Conservation (phyloP, 2,329 filamentous ascomycete genomes). For the Claviceps pazoutovae region DNA sequence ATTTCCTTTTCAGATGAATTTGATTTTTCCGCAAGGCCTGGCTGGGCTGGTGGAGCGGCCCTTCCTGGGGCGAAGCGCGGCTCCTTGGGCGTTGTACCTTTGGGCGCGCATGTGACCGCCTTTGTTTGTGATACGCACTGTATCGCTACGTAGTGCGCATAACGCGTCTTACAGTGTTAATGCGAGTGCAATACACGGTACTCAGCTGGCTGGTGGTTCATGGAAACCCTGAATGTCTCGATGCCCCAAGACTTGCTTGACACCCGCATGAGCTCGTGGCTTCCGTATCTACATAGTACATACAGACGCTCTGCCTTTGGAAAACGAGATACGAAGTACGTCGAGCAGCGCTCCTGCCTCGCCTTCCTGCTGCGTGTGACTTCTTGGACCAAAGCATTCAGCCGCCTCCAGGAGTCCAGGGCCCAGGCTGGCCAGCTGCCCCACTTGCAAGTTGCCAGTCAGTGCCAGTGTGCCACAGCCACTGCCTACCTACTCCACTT, state of each 20-base stretch:
- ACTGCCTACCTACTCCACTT: too few species aligned
- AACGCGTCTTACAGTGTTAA: not conserved
- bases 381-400: not conserved
- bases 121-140: not conserved
- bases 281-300: too few species aligned
- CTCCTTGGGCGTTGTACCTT: not conserved
- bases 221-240: not conserved
- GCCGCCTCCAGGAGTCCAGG: too few species aligned
- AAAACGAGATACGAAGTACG: too few species aligned
- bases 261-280: too few species aligned
- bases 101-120: not conserved
- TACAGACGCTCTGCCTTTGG: too few species aligned
- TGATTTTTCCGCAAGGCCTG: conserved; percentile 17
- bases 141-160: not conserved
- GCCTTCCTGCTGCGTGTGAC: not conserved
- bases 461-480: not conserved
- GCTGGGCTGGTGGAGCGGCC: conserved; percentile 10
- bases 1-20: conserved; percentile 21
- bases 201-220: not conserved
- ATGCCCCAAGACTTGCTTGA: not conserved
- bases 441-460: not conserved
- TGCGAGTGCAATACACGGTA: not conserved
- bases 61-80: conserved; percentile 3
- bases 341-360: not conserved
- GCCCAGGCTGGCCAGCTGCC: not conserved